These are phyloP conservation scores for Pseudonitzschia multiseries DNA, from an alignment of 108 stramenopile species.

Conservation along the genomic window DNA sequence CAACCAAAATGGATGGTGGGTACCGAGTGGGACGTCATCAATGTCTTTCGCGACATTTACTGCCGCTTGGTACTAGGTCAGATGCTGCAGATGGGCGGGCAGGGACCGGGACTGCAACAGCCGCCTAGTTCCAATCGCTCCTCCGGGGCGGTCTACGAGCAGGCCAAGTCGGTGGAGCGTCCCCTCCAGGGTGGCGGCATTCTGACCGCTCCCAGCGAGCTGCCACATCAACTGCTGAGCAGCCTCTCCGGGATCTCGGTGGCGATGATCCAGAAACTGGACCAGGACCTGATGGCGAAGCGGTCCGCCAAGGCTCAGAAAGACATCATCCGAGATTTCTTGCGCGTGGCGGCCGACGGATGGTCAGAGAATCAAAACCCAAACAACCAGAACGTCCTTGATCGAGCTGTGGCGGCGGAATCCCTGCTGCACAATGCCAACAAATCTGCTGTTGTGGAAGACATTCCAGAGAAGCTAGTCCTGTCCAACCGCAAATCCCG, in stretches of 20 bases:
- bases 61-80: conserved; percentile 83
- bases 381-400: conserved; percentile 41
- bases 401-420: conserved; percentile 64
- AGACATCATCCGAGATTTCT: conserved; percentile 71
- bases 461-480: conserved; percentile 75
- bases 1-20: conserved; percentile 95
- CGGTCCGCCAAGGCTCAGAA: conserved; percentile 87
- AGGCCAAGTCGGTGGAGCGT: conserved; percentile 72
- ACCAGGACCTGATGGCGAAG: conserved; percentile 60
- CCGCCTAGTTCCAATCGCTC: conserved; percentile 27
- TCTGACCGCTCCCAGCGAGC: conserved; percentile 59
- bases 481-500: conserved; percentile 31
- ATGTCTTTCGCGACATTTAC: conserved; percentile 85
- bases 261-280: conserved; percentile 54
- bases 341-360: conserved; percentile 76
- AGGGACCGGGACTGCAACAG: conserved; percentile 80
- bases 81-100: conserved; percentile 78
- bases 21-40: conserved; percentile 90
- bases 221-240: conserved; percentile 67
- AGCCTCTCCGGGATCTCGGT: conserved; percentile 67
- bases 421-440: conserved; percentile 60
- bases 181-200: conserved; percentile 88
- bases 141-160: conserved; percentile 55
- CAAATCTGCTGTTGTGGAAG: conserved; percentile 41
- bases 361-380: conserved; percentile 45